Evolutionary conservation across 1,139 yeast genomes (phyloP).

Genomic region (Saccharomyces hybrid): DNA sequence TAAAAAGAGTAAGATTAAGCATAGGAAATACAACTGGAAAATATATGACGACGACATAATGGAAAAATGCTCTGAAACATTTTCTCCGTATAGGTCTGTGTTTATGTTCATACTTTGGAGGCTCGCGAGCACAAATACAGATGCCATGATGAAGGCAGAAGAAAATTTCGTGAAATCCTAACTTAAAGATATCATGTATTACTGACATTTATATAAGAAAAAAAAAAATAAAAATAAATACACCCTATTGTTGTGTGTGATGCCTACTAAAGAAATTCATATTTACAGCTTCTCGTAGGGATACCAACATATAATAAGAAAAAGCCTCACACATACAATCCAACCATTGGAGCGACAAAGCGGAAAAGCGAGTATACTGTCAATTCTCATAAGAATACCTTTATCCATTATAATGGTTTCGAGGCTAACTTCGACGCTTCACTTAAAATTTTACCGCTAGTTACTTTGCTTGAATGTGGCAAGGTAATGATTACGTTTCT

Average conservation of each 20-base stretch:
- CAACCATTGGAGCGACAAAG: background rate
- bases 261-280: background rate
- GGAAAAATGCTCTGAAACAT: slow-evolving; percentile 48
- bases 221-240: slow-evolving; percentile 2
- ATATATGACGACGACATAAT: slow-evolving; percentile 55
- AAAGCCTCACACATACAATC: background rate
- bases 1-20: slow-evolving; percentile 33
- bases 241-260: background rate
- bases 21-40: slow-evolving; percentile 46
- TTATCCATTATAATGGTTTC: slow-evolving; percentile 11
- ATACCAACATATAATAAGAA: background rate
- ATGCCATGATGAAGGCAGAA: slow-evolving; percentile 36
- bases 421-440: slow-evolving; percentile 32
- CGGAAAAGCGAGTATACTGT: background rate
- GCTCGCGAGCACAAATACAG: slow-evolving; percentile 51
- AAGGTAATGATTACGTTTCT: slow-evolving; percentile 32
- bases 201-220: background rate
- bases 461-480: slow-evolving; percentile 27
- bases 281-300: background rate
- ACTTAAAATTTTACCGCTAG: slow-evolving; percentile 30
- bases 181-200: background rate
- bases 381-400: background rate
- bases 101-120: slow-evolving; percentile 76
- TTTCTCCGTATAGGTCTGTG: slow-evolving; percentile 60
- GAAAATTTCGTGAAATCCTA: slow-evolving; percentile 16